Base-by-base conservation (phyloP, 805 yeast genomes). In the Teunomyces barrocoloradensis region DNA sequence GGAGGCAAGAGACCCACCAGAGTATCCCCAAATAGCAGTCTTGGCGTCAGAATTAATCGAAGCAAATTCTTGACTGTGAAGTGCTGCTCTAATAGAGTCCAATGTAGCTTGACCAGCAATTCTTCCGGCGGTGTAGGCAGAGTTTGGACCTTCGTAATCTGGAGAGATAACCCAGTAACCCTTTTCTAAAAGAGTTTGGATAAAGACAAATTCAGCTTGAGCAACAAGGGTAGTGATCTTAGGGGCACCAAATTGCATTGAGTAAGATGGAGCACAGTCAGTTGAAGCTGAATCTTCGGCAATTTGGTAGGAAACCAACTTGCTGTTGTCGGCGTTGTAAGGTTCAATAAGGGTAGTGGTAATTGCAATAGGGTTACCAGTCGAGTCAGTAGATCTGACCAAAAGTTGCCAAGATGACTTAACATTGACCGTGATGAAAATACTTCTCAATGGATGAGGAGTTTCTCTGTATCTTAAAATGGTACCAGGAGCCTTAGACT, bases 1-100 rank as follows among this genome's bases (percentile, higher is more conserved):
- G 3, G 58, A 41, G 6, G 65, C 59, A 25, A 60, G 42, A 3
- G 63, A 53, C 9, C 63, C 66, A 9, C 66, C 66, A 5, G 64
- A 59, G 42, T 57, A 61, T 1, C 64, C 66, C 60, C 59, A 61
- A 34, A 53, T 21, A 5, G 45, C 49, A 20, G 54, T 49, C 28
- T 53, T 42, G 2, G 60, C 59, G 12, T 55, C 50, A 2, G 45
- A 5, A 13, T 44, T 21, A 10, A 57, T 23, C 2, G 62, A 60
- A 18, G 57, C 52, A 3, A 46, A 34, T 39, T 50, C 47, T 7
- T 38, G 43, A n/a, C 58, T 44, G 2, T 27, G 13, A 20, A 58
- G 35, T 11, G 47, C 51, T 4, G 58, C 63, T 35, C 57, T 46
- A 15, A 60, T 41, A 5, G 58, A 46, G 43, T 60, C 56, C 43